Base-by-base conservation (phyloP, 1,284 basidiomycete species). In the Trichosporon faecale region DNA sequence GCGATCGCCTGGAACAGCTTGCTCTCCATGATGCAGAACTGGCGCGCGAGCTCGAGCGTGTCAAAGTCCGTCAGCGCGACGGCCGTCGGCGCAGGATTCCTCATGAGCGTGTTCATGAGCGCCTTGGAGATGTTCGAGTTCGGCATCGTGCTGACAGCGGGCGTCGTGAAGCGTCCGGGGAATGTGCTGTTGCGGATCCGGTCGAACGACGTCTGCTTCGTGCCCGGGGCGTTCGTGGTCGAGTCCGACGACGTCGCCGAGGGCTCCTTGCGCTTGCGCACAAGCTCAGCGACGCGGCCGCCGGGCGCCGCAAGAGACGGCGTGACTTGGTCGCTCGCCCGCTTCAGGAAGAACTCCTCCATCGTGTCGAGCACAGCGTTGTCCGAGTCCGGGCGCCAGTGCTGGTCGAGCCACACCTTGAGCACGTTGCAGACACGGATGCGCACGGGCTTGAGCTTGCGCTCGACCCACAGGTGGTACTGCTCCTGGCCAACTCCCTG, bases 21-120 rank as follows among this genome's bases (percentile, higher is more conserved):
- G 74, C 91, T 91, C 82, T 99, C 97, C 85, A 97, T 88, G 69
- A 98, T 89, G 0, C 97, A 98, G 67, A 99, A 85, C 80, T 99
- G 97, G 49, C 97, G 88, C 0, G 95, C 96, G 21, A 99, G 83
- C 83, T 99, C 97, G 35, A 95, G 82, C 1, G 95, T 87, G 76
- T 99, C 94, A 78, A 99, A 95, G 77, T 99, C 96, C n/a, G 91
- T 91, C 9, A 98, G 85, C 27, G 86, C 83, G 65, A 96, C 88
- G 2, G 88, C 88, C 14, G 82, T 86, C 87, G 81, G 85, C 86
- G 75, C 88, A 68, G 29, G 74, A 65, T 77, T 77, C 11, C 74
- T 76, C 37, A 70, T 64, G 79, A 74, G 88, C 81, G 55, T 68
- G 21, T 87, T 84, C 33, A 95, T 86, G 23, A 98, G 85, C 0